Evolutionary conservation across 345 rosid species (phyloP).

Genomic region (Syzygium grande): DNA sequence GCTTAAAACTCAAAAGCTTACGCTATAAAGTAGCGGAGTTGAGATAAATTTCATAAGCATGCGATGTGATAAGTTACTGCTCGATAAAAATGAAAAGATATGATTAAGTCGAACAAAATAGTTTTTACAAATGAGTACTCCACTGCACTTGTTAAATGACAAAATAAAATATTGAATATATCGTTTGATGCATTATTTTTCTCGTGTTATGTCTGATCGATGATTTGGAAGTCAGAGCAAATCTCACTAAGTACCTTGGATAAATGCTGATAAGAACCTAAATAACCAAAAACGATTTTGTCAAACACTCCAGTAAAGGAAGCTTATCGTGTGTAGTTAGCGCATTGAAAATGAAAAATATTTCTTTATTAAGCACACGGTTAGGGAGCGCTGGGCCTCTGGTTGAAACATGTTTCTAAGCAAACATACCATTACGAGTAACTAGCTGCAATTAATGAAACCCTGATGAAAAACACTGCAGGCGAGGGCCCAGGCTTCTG

Average conservation of each 20-base stretch:
- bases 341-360: background rate
- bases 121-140: too few species aligned
- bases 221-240: background rate
- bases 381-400: too few species aligned
- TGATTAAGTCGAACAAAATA: background rate
- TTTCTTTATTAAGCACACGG: background rate
- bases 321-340: background rate
- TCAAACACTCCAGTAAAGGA: background rate
- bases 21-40: background rate
- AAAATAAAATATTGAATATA: background rate
- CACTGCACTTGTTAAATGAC: background rate
- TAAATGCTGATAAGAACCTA: background rate
- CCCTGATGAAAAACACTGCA: background rate
- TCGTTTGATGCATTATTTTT: background rate
- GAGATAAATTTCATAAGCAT: background rate
- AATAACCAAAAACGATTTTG: background rate
- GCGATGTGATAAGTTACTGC: background rate
- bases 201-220: background rate
- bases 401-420: too few species aligned
- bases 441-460: background rate
- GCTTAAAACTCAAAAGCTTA: background rate
- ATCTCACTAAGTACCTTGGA: background rate
- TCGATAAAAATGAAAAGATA: too few species aligned
- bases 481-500: background rate
- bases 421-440: background rate